phyloP scores from a whole-genome alignment of 495 filamentous ascomycete genomes.

The Penicillium cataractarum region DNA sequence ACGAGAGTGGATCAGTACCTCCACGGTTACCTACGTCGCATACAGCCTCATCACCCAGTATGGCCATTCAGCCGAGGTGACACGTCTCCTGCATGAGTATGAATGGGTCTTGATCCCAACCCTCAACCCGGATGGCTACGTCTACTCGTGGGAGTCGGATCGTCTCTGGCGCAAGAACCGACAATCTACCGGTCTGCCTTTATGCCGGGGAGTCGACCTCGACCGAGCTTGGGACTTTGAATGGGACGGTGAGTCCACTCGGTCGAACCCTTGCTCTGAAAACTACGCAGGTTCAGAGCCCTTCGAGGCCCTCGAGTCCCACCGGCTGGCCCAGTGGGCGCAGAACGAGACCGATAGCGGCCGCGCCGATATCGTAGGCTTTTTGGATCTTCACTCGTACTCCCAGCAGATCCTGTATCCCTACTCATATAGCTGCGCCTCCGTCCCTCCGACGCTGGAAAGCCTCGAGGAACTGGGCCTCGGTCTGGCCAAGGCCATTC shows the following conservation, averaged over 20 bases:
- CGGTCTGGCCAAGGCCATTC: slow-evolving; percentile 88
- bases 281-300: slow-evolving; percentile 82
- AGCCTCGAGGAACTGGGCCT: slow-evolving; percentile 88
- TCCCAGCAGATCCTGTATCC: slow-evolving; percentile 95
- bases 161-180: slow-evolving; percentile 96
- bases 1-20: slow-evolving; percentile 94
- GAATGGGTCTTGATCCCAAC: slow-evolving; percentile 91
- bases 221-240: slow-evolving; percentile 84
- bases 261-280: slow-evolving; percentile 87
- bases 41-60: slow-evolving; percentile 87
- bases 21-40: slow-evolving; percentile 86
- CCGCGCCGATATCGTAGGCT: slow-evolving; percentile 72
- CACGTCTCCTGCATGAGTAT: slow-evolving; percentile 75
- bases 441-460: slow-evolving; percentile 80
- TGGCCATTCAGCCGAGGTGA: slow-evolving; percentile 66
- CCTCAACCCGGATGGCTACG: slow-evolving; percentile 91
- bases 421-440: slow-evolving; percentile 81
- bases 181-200: slow-evolving; percentile 77
- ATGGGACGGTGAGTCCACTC: slow-evolving; percentile 72
- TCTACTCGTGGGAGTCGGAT: slow-evolving; percentile 90
- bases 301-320: slow-evolving; percentile 83
- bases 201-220: slow-evolving; percentile 87
- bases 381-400: slow-evolving; percentile 93
- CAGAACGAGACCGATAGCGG: slow-evolving; percentile 76
- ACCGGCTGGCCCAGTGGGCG: slow-evolving; percentile 78